These are phyloP conservation scores for Blastobotrys muscicola DNA, from an alignment of 805 yeast species.

Conservation along the genomic window DNA sequence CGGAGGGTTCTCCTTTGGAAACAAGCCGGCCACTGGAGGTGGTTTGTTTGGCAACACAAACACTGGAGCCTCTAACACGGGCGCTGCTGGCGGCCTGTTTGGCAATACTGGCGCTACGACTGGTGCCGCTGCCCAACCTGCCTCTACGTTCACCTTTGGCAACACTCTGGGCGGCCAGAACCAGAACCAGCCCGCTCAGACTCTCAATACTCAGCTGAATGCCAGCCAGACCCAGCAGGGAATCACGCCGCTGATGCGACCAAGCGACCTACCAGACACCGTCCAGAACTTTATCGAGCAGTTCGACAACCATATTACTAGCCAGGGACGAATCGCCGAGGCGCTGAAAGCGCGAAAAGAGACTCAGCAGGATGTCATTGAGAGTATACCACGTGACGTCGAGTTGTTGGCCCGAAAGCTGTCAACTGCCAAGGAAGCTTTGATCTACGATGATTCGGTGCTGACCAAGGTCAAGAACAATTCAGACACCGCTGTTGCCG, in stretches of 20 bases:
- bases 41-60: conserved; percentile 12
- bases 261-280: conserved; percentile 46
- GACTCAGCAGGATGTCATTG: conserved; percentile 37
- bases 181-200: background rate
- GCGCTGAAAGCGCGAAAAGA: conserved; percentile 35
- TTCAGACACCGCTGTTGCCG: conserved; percentile 19
- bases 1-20: conserved; percentile 24
- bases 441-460: conserved; percentile 36
- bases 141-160: no score
- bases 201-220: background rate
- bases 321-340: conserved; percentile 44
- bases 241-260: conserved; percentile 48
- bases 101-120: conserved; percentile 3
- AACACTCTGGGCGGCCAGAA: no score
- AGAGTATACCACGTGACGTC: conserved; percentile 47
- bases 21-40: conserved; percentile 7
- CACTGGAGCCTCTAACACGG: conserved; percentile 1
- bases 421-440: conserved; percentile 43
- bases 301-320: conserved; percentile 44
- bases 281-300: conserved; percentile 46
- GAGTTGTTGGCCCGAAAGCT: conserved; percentile 41
- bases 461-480: conserved; percentile 21
- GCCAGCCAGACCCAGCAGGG: background rate
- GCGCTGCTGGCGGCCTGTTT: conserved; percentile 11
- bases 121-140: no score